Conservation (phyloP, 352 stramenopile species). For the Plasmopara halstedii region DNA sequence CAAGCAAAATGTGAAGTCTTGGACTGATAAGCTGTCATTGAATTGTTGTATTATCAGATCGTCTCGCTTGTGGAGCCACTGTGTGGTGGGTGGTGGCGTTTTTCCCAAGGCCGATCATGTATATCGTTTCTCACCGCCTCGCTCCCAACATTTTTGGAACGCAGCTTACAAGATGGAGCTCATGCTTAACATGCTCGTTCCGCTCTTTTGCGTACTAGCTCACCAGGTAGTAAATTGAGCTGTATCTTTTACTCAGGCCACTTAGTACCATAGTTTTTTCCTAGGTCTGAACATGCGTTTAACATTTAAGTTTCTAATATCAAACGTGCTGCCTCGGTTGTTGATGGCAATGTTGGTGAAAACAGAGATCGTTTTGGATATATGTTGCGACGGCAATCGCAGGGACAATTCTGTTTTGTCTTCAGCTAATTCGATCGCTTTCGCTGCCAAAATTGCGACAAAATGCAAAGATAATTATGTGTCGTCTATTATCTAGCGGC, state of each 20-base stretch:
- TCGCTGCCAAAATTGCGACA: slow-evolving; percentile 51
- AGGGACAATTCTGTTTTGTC: slow-evolving; percentile 42
- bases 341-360: background rate
- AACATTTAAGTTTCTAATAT: slow-evolving; percentile 11
- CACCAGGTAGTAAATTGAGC: slow-evolving; percentile 50
- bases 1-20: background rate
- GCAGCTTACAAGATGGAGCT: slow-evolving; percentile 38
- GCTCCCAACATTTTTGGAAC: slow-evolving; percentile 77
- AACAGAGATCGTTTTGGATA: slow-evolving; percentile 71
- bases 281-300: background rate
- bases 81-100: slow-evolving; percentile 55
- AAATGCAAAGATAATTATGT: slow-evolving; percentile 74
- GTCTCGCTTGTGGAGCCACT: slow-evolving; percentile 68
- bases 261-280: background rate
- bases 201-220: slow-evolving; percentile 59
- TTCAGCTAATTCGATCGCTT: slow-evolving; percentile 72
- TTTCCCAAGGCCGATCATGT: slow-evolving; percentile 74
- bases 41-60: slow-evolving; percentile 26
- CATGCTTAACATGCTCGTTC: slow-evolving; percentile 46
- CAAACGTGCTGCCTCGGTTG: slow-evolving; percentile 6
- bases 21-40: slow-evolving; percentile 1
- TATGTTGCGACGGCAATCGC: slow-evolving; percentile 59
- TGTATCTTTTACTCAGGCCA: background rate
- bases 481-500: slow-evolving; percentile 47
- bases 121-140: slow-evolving; percentile 65